Evolutionary conservation across 2,329 filamentous ascomycete species (phyloP), one percentile per base, ranked within the genome.

Genomic region (Drechslerella coelobrocha): DNA sequence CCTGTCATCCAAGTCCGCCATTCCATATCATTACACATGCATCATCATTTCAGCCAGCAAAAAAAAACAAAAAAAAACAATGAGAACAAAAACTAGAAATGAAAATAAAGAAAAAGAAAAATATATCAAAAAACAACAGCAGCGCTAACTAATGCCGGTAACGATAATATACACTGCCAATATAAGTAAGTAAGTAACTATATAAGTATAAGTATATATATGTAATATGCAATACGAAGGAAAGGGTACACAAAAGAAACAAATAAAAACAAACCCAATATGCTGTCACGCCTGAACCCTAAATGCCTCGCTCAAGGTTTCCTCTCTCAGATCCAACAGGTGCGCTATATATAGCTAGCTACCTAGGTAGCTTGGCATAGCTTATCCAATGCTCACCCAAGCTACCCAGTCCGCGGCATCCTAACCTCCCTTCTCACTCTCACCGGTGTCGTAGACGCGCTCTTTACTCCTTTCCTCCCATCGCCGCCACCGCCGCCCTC

Each of bases 41-140:
- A 5, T 23, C 29, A 37, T 45, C 52, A 6, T 41, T 24, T 23
- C 7, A 14, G 8, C 31, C 14, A 37, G 21, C 17, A 61, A 48
- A 56, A 31, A 51, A 60, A 69, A 62, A 53, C 52, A 41, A 12
- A 12, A 31, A 31, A 31, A 31, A 31, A 31, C 29, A 31, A 31
- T 31, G n/a, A n/a, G n/a, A n/a, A n/a, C n/a, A n/a, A 71, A 53
- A 17, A 54, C 29, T 12, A 31, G 19, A 68, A 62, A 54, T 37
- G 52, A 62, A 24, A 57, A 51, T n/a, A 39, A 26, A 23, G 48
- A 31, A 63, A 34, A 60, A 45, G 45, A 27, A 31, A 61, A 51
- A 34, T 10, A 60, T 27, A 19, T 48, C 14, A 52, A 31, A 54
- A 43, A 17, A 3, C 37, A 45, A 45, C 8, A 50, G 37, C 61